Evolutionary conservation across 2,329 filamentous ascomycete genomes (phyloP), one percentile per base, ranked within the genome.

Genomic region (Fusarium fracticaudum): DNA sequence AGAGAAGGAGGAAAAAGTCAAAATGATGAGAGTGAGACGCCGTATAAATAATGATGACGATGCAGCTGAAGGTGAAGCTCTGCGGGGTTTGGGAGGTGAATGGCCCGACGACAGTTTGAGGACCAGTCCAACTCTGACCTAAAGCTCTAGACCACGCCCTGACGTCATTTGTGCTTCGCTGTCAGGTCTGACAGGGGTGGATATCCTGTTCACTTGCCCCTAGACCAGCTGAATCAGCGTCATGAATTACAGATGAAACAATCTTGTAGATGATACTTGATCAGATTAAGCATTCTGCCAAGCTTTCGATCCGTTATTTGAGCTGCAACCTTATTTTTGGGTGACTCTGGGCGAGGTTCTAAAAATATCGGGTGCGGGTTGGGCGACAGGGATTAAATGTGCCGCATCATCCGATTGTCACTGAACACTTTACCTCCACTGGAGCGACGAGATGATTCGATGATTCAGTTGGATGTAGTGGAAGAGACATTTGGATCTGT

Each of bases 81-180:
- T 69, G 67, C 67, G 67, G 67, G 67, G 67, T 69, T 69, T 43
- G 33, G 6, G 17, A 8, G 15, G 33, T 43, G 41, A 51, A 51
- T 55, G 47, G 55, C 9, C 33, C 41, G 41, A 58, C 40, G 31
- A 59, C 55, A 40, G 14, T 26, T 18, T 22, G 22, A 59, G 41
- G n/a, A 48, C 6, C 20, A 69, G 45, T 58, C 22, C 20, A 69
- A 40, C 55, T 48, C 37, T 60, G 53, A 63, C 33, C 31, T 26
- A 22, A 6, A 50, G 55, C 38, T 51, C 53, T 31, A 20, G 55
- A 51, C 41, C 55, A 50, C 24, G 40, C 35, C 44, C 44, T 69
- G 65, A 69, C 67, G 67, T 69, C 67, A 69, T 65, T 53, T 47
- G 47, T 26, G 65, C 62, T 51, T 67, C 40, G 55, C 14, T 69